phyloP scores from a whole-genome alignment of 371 early-diverging fungal genomes.

The Mucor velutinosus region DNA sequence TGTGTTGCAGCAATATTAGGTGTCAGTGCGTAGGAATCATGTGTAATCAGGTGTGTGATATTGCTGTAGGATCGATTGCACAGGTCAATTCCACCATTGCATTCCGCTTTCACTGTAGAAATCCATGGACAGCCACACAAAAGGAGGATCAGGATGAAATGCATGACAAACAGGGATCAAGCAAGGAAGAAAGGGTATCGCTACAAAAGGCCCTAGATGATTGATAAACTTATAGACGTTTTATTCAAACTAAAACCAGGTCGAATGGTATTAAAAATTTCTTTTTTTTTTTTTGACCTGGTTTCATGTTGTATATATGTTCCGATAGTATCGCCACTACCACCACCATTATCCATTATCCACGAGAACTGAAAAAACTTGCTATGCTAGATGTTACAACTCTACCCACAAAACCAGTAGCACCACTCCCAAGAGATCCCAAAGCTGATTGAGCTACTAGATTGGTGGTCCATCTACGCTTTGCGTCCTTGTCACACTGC shows the following conservation, averaged over 20 bases:
- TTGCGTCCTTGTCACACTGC: slow-evolving; percentile 89
- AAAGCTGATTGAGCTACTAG: slow-evolving; percentile 41
- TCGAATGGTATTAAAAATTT: background rate
- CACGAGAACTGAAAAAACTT: slow-evolving; percentile 26
- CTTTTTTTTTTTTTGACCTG: background rate
- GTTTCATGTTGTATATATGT: background rate
- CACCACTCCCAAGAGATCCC: slow-evolving; percentile 33
- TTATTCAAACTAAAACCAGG: slow-evolving; percentile 4
- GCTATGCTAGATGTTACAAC: slow-evolving; percentile 34
- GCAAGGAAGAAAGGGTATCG: background rate
- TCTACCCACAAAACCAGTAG: slow-evolving; percentile 36
- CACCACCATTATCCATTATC: background rate
- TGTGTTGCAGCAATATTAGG: slow-evolving; percentile 64
- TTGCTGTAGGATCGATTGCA: slow-evolving; percentile 58
- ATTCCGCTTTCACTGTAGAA: slow-evolving; percentile 26
- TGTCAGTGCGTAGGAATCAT: slow-evolving; percentile 71
- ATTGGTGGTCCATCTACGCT: slow-evolving; percentile 59
- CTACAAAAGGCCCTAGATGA: no score
- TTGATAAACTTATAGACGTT: background rate
- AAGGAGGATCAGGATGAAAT: background rate
- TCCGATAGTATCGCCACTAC: background rate
- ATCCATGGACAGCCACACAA: background rate
- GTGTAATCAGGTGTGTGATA: slow-evolving; percentile 68
- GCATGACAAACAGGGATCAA: background rate
- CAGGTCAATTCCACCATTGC: slow-evolving; percentile 70